phyloP scores from a whole-genome alignment of 225 moss, liverwort and hornwort species.

The Bryum argenteum region DNA sequence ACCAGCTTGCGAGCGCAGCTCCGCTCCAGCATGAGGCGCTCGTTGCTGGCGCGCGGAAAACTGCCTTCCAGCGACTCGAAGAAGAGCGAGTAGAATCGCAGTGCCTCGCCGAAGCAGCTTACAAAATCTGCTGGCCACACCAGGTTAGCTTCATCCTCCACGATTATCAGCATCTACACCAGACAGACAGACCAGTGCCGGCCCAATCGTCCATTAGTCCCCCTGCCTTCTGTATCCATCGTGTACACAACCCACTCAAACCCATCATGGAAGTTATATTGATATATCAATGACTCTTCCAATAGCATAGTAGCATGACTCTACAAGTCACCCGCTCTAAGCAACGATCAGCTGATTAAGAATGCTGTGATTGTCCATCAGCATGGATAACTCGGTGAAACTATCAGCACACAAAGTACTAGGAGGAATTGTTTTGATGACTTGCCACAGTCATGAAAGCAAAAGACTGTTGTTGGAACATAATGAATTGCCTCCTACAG shows the following conservation, averaged over 20 bases:
- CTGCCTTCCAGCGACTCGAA: conserved; percentile 72
- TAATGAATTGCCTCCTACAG: no score
- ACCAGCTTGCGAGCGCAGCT: conserved; percentile 57
- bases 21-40: conserved; percentile 71
- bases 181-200: conserved; percentile 13
- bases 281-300: no score
- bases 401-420: no score
- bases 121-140: conserved; percentile 61
- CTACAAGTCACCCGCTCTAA: no score
- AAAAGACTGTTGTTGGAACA: no score
- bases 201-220: background rate
- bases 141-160: conserved; percentile 72
- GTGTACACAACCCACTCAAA: background rate
- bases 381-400: no score
- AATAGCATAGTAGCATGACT: no score
- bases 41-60: conserved; percentile 60
- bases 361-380: no score
- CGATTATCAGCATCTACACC: conserved; percentile 57
- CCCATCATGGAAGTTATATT: no score
- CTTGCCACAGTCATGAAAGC: no score
- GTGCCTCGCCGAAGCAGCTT: conserved; percentile 59
- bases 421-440: no score
- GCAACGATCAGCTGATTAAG: no score
- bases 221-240: background rate
- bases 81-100: conserved; percentile 70